Base-by-base conservation (phyloP, 805 yeast species). In the Candida odintsovae region DNA sequence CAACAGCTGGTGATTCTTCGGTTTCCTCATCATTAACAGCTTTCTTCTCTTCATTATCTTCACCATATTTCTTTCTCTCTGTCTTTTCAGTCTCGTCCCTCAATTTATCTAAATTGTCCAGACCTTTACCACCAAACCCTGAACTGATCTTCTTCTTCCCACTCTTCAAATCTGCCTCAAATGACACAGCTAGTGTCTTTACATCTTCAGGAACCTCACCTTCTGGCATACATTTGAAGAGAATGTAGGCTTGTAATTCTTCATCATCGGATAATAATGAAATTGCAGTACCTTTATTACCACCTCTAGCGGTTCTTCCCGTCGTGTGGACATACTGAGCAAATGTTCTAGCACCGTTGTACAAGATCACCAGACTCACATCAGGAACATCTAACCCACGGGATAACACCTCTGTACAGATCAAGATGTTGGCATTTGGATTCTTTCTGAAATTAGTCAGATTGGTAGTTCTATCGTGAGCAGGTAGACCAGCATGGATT, bases 291-390 rank as follows among this genome's bases (percentile, higher is more conserved):
- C 99, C 99, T 72, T 77, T 59, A 3, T 66, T 68, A 31, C 75
- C 74, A 1, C 97, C 98, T 50, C 99, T 73, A 0, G 97, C 99
- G 0, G 99, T 94, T 48, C 99, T 72, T 0, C 99, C 99, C 1
- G 90, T 96, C 9, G 98, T 76, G 66, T 94, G 99, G 12, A 94
- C 92, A 59, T 94, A 94, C 62, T 94, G 98, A 51, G 95, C 98
- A 74, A 90, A 75, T 50, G 90, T 95, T 52, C 76, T 86, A 0
- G 96, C 95, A 0, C 88, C 76, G 53, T 86, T 90, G 57, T 76
- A 86, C 67, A 94, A 86, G 7, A 94, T 70, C 2, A 94, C 98
- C 39, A 90, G 63, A 47, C 81, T 81, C 22, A 92, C 75, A 20
- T 82, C 84, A 44, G 89, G 86, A n/a, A 94, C 97, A 65, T 94